Evolutionary conservation across 2,329 filamentous ascomycete species (phyloP).

Genomic region (Thelonectria discophora): DNA sequence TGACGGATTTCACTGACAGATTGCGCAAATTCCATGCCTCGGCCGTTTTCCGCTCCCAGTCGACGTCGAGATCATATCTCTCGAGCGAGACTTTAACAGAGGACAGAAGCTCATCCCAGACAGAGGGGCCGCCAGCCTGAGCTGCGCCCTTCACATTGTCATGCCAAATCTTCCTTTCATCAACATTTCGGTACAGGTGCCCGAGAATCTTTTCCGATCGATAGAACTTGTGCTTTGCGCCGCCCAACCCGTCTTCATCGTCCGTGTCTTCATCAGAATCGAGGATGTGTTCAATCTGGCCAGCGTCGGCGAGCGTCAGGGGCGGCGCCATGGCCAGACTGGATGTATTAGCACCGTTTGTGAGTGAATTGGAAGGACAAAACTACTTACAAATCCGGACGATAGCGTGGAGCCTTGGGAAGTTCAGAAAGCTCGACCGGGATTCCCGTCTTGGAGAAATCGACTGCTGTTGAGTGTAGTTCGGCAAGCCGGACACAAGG

Average conservation of each 20-base stretch:
- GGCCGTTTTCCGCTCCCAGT: conserved; percentile 47
- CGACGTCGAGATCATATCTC: conserved; percentile 35
- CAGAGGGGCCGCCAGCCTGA: conserved; percentile 42
- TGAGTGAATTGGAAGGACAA: neutral
- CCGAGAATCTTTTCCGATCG: conserved; percentile 74
- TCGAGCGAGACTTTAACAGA: conserved; percentile 35
- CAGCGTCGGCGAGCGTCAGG: conserved; percentile 55
- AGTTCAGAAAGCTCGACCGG: conserved; percentile 58
- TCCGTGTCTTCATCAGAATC: conserved; percentile 50
- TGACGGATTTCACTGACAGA: conserved; percentile 51
- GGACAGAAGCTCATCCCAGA: conserved; percentile 56
- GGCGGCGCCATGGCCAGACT: conserved; percentile 59
- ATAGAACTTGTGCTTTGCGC: conserved; percentile 66
- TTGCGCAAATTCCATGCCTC: conserved; percentile 56
- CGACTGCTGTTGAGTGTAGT: conserved; percentile 75
- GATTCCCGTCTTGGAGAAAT: conserved; percentile 80
- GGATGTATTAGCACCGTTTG: conserved; percentile 1
- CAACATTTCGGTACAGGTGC: conserved; percentile 73
- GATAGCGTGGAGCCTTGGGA: conserved; percentile 49
- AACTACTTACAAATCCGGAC: conserved; percentile 64
- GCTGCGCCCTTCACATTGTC: conserved; percentile 53
- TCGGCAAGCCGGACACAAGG: conserved; percentile 66
- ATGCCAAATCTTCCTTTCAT: conserved; percentile 73
- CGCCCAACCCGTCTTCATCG: conserved; percentile 50
- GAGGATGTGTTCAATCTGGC: conserved; percentile 46